These are phyloP conservation scores for Trametopsis cervina DNA, from an alignment of 768 basidiomycete species.

Conservation along the genomic window DNA sequence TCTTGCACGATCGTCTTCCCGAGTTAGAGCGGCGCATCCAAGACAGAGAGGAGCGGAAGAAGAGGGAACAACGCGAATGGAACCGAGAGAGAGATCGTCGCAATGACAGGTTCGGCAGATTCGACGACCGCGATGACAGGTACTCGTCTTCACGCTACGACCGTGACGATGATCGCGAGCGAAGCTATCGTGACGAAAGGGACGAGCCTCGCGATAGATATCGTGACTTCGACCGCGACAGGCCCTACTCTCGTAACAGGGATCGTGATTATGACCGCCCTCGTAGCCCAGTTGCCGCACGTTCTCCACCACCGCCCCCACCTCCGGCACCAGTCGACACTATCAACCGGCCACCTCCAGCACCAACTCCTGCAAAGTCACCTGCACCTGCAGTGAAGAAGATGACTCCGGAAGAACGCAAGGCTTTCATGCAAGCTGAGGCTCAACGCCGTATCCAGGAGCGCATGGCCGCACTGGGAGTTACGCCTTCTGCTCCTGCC, in stretches of 20 bases:
- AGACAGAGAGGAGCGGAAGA: slow-evolving; percentile 66
- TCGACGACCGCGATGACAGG: slow-evolving; percentile 35
- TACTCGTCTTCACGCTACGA: slow-evolving; percentile 24
- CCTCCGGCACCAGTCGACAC: slow-evolving; percentile 38
- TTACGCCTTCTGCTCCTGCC: slow-evolving; percentile 38
- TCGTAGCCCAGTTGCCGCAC: slow-evolving; percentile 31
- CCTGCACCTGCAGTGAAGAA: slow-evolving; percentile 57
- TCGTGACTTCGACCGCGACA: slow-evolving; percentile 31
- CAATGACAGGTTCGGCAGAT: slow-evolving; percentile 76
- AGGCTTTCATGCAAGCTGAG: slow-evolving; percentile 69
- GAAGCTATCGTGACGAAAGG: slow-evolving; percentile 19
- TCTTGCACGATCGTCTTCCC: slow-evolving; percentile 89
- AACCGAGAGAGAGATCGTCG: slow-evolving; percentile 72
- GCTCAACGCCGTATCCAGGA: slow-evolving; percentile 79
- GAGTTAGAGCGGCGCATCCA: slow-evolving; percentile 84
- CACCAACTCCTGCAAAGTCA: slow-evolving; percentile 48
- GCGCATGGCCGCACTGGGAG: slow-evolving; percentile 79
- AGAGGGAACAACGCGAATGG: slow-evolving; percentile 75
- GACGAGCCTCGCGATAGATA: slow-evolving; percentile 33
- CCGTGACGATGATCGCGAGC: slow-evolving; percentile 24
- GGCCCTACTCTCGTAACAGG: slow-evolving; percentile 30
- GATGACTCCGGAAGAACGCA: slow-evolving; percentile 82
- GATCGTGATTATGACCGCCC: slow-evolving; percentile 29
- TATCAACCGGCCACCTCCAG: slow-evolving; percentile 38
- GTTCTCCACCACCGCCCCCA: slow-evolving; percentile 41